Conservation (phyloP, 305 asterid genomes). For the Lippia alba region DNA sequence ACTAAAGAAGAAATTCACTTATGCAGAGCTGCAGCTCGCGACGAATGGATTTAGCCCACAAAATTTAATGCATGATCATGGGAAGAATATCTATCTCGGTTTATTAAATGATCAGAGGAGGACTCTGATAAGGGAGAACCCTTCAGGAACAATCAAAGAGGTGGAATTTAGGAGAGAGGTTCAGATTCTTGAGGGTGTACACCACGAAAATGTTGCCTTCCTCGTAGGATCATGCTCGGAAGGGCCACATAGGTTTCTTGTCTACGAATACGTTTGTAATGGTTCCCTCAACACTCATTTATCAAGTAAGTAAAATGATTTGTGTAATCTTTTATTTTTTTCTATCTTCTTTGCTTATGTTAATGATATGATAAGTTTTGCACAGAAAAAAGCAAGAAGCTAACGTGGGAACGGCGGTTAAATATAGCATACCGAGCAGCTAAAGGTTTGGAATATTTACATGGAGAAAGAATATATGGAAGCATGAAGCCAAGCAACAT, state of each 20-base stretch:
- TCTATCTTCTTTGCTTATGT: not conserved
- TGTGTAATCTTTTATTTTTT: no score
- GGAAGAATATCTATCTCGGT: conserved; percentile 47
- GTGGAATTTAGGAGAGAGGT: conserved; percentile 46
- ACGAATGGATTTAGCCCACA: conserved; percentile 49
- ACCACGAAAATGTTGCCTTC: conserved; percentile 54
- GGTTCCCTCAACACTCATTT: conserved; percentile 54
- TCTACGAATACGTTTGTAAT: conserved; percentile 54
- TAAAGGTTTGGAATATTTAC: conserved; percentile 53
- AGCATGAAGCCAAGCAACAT: conserved; percentile 58
- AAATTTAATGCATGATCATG: conserved; percentile 38
- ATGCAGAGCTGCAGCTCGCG: conserved; percentile 53
- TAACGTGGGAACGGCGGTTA: conserved; percentile 61
- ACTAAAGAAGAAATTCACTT: conserved; percentile 43
- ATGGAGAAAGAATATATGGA: conserved; percentile 44
- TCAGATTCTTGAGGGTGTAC: conserved; percentile 42
- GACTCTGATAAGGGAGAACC: conserved; percentile 48
- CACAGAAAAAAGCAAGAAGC: conserved; percentile 45
- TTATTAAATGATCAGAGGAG: conserved; percentile 44
- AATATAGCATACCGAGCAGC: conserved; percentile 55
- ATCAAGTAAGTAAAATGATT: conserved; percentile 39
- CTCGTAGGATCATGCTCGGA: conserved; percentile 58
- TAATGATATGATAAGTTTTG: not conserved
- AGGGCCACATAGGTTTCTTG: conserved; percentile 49
- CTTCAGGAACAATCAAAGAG: conserved; percentile 52